A percentile compares a stretch with the other conserved stretches of the same genome.
phyloP scores from a whole-genome alignment of 305 asterid genomes.

The Fraxinus sp. region DNA sequence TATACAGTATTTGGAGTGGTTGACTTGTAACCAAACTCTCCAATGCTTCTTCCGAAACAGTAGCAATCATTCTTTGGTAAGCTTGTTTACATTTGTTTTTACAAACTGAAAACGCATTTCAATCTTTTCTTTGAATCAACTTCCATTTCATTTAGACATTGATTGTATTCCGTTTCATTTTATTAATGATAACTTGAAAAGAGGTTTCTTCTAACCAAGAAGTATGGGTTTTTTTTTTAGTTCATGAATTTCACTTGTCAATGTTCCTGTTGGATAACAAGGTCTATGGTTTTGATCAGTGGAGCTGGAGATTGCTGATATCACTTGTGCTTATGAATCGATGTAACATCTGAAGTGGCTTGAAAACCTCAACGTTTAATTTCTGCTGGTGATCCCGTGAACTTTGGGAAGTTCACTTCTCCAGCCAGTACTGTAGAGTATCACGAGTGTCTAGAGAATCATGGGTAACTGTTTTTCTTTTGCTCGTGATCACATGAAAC shows the following conservation, averaged over 20 bases:
- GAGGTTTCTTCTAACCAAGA: not conserved
- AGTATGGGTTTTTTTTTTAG: not conserved
- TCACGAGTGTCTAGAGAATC: not conserved
- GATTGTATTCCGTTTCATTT: not conserved
- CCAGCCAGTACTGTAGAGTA: not conserved
- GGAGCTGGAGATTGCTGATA: not conserved
- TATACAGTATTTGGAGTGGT: not conserved
- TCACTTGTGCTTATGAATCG: not conserved
- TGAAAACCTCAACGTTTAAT: not conserved
- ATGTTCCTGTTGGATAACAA: not conserved
- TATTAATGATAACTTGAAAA: not conserved
- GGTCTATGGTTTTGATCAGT: not conserved
- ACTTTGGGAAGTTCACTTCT: not conserved
- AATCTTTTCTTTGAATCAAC: not conserved
- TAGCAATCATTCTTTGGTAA: not conserved
- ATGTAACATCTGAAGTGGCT: not conserved
- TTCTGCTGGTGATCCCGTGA: not conserved
- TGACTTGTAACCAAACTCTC: not conserved
- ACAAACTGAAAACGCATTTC: not conserved
- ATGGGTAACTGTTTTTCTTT: slow-evolving; percentile 1
- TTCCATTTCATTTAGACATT: not conserved
- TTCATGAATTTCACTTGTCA: not conserved
- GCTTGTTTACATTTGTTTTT: not conserved
- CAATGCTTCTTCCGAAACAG: not conserved
- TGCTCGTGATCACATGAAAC: not conserved